Conservation (phyloP, 768 basidiomycete species). For the Lyophyllum atratum region DNA sequence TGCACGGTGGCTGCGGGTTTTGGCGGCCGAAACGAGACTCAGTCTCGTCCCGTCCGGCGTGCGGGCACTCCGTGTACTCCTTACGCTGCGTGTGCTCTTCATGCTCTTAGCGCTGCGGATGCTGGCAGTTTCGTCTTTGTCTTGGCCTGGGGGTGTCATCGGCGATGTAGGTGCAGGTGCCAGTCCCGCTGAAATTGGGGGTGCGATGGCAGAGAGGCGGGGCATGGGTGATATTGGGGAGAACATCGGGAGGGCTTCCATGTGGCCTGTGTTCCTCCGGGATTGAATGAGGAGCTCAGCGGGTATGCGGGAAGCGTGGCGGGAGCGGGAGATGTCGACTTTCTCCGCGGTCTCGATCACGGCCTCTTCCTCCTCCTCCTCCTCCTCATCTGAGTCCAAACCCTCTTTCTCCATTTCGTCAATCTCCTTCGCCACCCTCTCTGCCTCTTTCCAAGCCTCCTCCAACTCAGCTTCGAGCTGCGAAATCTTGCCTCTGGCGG, state of each 20-base stretch:
- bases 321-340: slow-evolving; percentile 37
- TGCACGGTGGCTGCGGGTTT: slow-evolving; percentile 59
- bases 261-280: slow-evolving; percentile 9
- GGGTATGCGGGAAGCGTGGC: slow-evolving; percentile 16
- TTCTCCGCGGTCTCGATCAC: slow-evolving; percentile 51
- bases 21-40: slow-evolving; percentile 62
- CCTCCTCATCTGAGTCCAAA: slow-evolving; percentile 30
- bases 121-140: slow-evolving; percentile 40
- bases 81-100: slow-evolving; percentile 36
- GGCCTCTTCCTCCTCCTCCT: slow-evolving; percentile 25
- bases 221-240: slow-evolving; percentile 19
- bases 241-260: slow-evolving; percentile 15
- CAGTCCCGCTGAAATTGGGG: not conserved
- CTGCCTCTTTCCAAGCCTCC: slow-evolving; percentile 81
- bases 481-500: slow-evolving; percentile 46
- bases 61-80: slow-evolving; percentile 31
- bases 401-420: slow-evolving; percentile 56
- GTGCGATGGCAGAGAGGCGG: slow-evolving; percentile 6
- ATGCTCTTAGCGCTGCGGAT: slow-evolving; percentile 36
- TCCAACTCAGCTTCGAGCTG: slow-evolving; percentile 70
- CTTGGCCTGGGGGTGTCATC: slow-evolving; percentile 18
- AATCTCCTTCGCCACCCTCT: slow-evolving; percentile 70
- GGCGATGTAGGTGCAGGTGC: not conserved
- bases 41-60: slow-evolving; percentile 17
- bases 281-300: slow-evolving; percentile 12